Evolutionary conservation across 2,329 filamentous ascomycete species (phyloP).

Genomic region (Amauroascus verrucosus): DNA sequence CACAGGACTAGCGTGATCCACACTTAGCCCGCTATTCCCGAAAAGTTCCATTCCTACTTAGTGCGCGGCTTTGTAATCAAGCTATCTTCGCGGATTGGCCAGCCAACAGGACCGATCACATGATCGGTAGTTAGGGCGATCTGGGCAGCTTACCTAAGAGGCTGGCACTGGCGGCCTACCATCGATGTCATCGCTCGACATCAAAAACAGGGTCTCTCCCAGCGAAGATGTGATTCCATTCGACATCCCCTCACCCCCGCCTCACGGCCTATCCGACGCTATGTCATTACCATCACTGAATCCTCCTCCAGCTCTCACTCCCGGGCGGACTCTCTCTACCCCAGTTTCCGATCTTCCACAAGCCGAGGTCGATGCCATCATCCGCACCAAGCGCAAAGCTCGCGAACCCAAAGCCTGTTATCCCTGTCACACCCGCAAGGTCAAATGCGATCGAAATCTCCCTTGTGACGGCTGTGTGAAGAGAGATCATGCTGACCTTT

Average conservation of each 20-base stretch:
- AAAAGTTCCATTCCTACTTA: too few relatives aligned
- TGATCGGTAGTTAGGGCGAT: too few relatives aligned
- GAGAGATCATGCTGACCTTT: constrained; percentile 40
- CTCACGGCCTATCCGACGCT: neutral
- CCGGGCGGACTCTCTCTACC: neutral
- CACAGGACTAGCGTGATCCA: too few relatives aligned
- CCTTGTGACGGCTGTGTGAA: constrained; percentile 42
- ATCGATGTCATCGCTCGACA: constrained; percentile 9
- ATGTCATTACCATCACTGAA: constrained; percentile 11
- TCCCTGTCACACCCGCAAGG: constrained; percentile 39
- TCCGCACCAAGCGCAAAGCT: constrained; percentile 39
- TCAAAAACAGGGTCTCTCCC: neutral
- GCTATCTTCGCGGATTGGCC: too few relatives aligned
- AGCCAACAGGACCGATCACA: too few relatives aligned
- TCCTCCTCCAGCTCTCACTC: neutral
- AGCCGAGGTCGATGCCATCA: constrained; percentile 39
- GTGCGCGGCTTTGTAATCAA: too few relatives aligned
- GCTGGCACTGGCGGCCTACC: too few relatives aligned
- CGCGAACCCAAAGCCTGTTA: constrained; percentile 41
- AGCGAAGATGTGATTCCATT: neutral
- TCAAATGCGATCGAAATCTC: constrained; percentile 42
- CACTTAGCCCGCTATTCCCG: too few relatives aligned
- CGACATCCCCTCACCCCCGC: neutral
- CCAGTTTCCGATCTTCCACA: constrained; percentile 35
- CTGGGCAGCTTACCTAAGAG: too few relatives aligned